phyloP scores from a whole-genome alignment of 148 eudicot genomes.

The Nepenthes mirabilis region DNA sequence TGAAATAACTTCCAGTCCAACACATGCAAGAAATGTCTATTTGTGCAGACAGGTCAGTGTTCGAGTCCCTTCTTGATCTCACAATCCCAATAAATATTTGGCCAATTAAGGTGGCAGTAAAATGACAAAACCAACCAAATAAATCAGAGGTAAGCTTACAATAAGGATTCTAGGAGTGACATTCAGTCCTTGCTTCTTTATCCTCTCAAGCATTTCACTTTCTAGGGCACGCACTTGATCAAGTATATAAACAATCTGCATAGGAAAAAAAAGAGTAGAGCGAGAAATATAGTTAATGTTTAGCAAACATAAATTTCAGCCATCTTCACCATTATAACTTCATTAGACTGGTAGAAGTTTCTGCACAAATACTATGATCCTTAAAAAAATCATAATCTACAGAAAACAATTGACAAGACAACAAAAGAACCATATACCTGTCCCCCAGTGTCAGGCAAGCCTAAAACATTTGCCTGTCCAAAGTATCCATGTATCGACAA shows the following conservation, averaged over 20 bases:
- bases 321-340: too few species aligned
- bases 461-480: constrained; percentile 97
- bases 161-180: constrained; percentile 72
- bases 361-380: too few species aligned
- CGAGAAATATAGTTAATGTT: neutral
- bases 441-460: constrained; percentile 98
- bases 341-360: too few species aligned
- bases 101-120: neutral
- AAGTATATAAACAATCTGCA: constrained; percentile 84
- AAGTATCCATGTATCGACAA: constrained; percentile 88
- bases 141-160: constrained; percentile 24
- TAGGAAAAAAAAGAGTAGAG: too few species aligned
- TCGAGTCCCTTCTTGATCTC: too few species aligned
- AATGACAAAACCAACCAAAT: neutral
- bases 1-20: too few species aligned
- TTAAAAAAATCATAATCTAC: too few species aligned
- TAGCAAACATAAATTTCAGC: neutral
- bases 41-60: too few species aligned
- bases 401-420: neutral
- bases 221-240: constrained; percentile 98
- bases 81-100: neutral
- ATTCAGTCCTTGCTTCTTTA: constrained; percentile 72
- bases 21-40: too few species aligned
- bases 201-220: constrained; percentile 63
- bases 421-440: constrained; percentile 37